Evolutionary conservation across 2,329 filamentous ascomycete genomes (phyloP), one percentile per base, ranked within the genome.

Genomic region (Nothophoma quercina): DNA sequence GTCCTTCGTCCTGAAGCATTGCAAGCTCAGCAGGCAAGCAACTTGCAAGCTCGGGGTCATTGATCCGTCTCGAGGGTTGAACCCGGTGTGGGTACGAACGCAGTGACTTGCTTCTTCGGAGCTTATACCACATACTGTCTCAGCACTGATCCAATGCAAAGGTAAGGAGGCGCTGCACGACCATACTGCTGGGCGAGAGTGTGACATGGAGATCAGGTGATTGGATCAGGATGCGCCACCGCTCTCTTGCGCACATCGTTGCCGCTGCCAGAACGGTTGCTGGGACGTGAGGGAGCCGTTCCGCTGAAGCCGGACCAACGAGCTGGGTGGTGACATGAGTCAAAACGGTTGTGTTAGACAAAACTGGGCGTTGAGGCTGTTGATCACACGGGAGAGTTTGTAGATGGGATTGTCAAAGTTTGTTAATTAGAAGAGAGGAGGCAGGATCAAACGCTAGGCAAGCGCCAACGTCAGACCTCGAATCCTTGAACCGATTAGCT

Each of bases 131-230:
- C 32, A 21, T 34, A 16, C 25, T 19, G 33, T 51, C 33, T 43
- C 39, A 23, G 33, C 28, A 40, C 39, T 26, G 50, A 53, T 47
- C 50, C 50, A 53, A 39, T 13, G 43, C 38, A 53, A 26, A 46
- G 50, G 50, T 47, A 38, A 34, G 19, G 50, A 47, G 50, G 38
- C 38, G 43, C 43, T 47, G 43, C 32, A 39, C 26, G 23, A 33
- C 49, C 49, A 30, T 47, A 22, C 38, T 33, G 42, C 28, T 52
- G 49, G 49, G 42, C 30, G 42, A 26, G 30, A 4, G 16, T 46
- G 30, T 38, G 26, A 47, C 42, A 45, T 36, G 42, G 26, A 32
- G 12, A 13, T 29, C 18, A 15, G 13, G 15, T 42, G 50, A 53
- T 47, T 43, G 50, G 50, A 9, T 32, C 38, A 28, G 28, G 15